These are phyloP conservation scores for Aphanocladium album DNA, from an alignment of 2,329 filamentous ascomycete species.

Conservation along the genomic window DNA sequence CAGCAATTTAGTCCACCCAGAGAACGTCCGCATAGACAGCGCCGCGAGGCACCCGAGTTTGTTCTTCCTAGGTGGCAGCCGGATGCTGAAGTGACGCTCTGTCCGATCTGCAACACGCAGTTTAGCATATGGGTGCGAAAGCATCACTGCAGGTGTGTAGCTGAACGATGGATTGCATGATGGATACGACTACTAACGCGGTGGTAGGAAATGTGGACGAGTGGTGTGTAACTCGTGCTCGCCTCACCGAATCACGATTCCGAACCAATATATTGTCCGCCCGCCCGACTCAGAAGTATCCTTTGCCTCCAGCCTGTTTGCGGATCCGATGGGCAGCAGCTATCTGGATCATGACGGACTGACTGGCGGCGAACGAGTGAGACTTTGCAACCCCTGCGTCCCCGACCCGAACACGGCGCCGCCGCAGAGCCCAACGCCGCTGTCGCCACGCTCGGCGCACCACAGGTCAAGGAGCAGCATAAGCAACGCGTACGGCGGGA, in stretches of 20 bases:
- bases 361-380: constrained; percentile 52
- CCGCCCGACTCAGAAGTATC: constrained; percentile 51
- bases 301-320: constrained; percentile 30
- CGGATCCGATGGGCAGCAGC: constrained; percentile 34
- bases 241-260: constrained; percentile 91
- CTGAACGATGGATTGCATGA: neutral
- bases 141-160: constrained; percentile 77
- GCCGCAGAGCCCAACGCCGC: constrained; percentile 38
- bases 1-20: neutral
- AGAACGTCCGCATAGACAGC: neutral
- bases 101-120: constrained; percentile 74
- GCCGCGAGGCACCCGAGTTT: constrained; percentile 34
- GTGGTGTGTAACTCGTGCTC: constrained; percentile 90
- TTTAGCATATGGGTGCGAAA: constrained; percentile 86
- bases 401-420: constrained; percentile 57
- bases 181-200: neutral
- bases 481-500: constrained; percentile 26
- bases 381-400: constrained; percentile 58
- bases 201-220: constrained; percentile 73
- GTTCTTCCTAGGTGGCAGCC: constrained; percentile 79
- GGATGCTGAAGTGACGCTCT: constrained; percentile 74
- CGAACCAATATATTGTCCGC: constrained; percentile 85
- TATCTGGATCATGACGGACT: constrained; percentile 41
- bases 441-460: constrained; percentile 34
- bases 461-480: constrained; percentile 43